Base-by-base conservation (phyloP, 1,284 basidiomycete species). In the Coniferiporia sulphurascens region DNA sequence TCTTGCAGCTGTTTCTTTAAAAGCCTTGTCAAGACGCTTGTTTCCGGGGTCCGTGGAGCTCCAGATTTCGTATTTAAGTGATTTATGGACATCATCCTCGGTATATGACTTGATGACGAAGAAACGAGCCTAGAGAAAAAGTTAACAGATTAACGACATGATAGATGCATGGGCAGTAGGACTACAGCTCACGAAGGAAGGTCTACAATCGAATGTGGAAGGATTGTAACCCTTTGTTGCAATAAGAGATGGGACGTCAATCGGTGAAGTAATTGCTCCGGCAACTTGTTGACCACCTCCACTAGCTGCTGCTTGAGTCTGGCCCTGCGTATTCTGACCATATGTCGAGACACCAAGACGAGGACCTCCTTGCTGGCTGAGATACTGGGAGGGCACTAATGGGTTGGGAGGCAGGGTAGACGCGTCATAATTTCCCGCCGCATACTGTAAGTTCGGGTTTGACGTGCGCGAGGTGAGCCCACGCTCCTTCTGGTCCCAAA, bases 91-190 rank as follows among this genome's bases (percentile, higher is more conserved):
- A 68, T 98, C 95, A 67, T 98, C 95, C 72, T 98, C 95, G 1
- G 95, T 98, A 74, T 95, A 98, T 0, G 91, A 95, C 73, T 98
- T 97, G 82, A 98, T 98, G 34, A 98, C 95, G 69, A 97, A 97
- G 76, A 83, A 98, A 15, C 94, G 83, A 7, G 95, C 93, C 85
- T 91, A 66, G 65, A 43, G 52, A 43, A 48, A 41, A 56, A 21
- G 35, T 35, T 48, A 8, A 55, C 50, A 56, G 32, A 48, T 32
- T 52, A 56, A 45, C 48, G 27, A 27, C 27, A 5, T 27, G 5
- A 5, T 27, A 5, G 27, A 27, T 27, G 27, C 5, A 27, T 5
- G 27, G 27, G 27, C 27, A 27, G 27, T 27, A 5, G 5, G 5
- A 27, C 15, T 7, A 53, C 44, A 15, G 77, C 87, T 68, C 64